Conservation (phyloP, 2,329 filamentous ascomycete genomes). For the Talaromyces sp. region DNA sequence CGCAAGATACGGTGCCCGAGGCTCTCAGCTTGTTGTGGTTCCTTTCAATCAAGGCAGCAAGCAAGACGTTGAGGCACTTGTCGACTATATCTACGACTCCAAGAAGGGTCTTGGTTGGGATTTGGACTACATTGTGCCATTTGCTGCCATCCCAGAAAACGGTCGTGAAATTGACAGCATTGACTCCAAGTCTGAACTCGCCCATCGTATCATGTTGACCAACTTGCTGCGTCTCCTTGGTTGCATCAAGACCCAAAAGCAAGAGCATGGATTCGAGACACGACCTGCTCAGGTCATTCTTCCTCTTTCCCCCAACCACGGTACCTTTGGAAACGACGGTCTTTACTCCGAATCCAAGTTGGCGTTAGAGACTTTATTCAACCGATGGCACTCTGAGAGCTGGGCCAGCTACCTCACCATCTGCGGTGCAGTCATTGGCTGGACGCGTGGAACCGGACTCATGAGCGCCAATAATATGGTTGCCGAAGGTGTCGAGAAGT, state of each 20-base stretch:
- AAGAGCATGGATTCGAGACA: conserved; percentile 82
- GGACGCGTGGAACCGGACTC: conserved; percentile 96
- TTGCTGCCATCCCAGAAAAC: conserved; percentile 96
- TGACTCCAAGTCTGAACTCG: conserved; percentile 95
- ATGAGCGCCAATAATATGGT: conserved; percentile 99
- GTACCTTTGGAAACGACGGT: conserved; percentile 96
- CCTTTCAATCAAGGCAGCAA: conserved; percentile 99
- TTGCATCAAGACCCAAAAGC: conserved; percentile 85
- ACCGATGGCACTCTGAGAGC: conserved; percentile 95
- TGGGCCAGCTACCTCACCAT: conserved; percentile 98
- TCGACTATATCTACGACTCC: conserved; percentile 93
- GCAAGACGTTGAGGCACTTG: conserved; percentile 89
- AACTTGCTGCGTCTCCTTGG: conserved; percentile 91
- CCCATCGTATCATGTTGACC: conserved; percentile 98
- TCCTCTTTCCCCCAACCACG: conserved; percentile 94
- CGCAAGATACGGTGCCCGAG: conserved; percentile 84
- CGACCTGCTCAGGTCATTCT: conserved; percentile 95
- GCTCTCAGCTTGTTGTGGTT: conserved; percentile 94
- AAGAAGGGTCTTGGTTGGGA: conserved; percentile 99
- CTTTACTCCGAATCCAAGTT: conserved; percentile 98
- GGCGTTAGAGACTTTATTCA: conserved; percentile 94
- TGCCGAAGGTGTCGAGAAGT: conserved; percentile 92
- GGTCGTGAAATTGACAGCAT: conserved; percentile 95
- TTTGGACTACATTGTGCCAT: conserved; percentile 91
- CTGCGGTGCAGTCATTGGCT: conserved; percentile 96